Evolutionary conservation across 2,329 filamentous ascomycete species (phyloP), one percentile per base, ranked within the genome.

Genomic region (Clonostachys byssicola): DNA sequence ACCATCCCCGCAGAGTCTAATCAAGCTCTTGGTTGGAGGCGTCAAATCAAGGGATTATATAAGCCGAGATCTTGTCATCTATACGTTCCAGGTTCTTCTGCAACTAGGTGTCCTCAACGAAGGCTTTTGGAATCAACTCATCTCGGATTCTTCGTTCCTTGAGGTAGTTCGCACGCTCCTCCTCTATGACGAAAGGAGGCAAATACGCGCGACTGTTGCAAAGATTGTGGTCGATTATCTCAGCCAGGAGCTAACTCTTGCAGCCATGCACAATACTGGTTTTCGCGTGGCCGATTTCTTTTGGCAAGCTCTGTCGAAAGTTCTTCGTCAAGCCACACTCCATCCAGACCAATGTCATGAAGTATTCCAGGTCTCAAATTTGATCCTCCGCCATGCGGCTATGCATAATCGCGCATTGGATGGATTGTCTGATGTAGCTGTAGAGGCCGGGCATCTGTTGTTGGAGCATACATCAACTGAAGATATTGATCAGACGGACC

Each of bases 381-480:
- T 51, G 23, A 20, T 36, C 2, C 44, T 46, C 6, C 23, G 40
- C 12, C 20, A 46, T 17, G 30, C 18, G 13, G 23, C 43, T 16
- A 40, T 46, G 16, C 13, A 18, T 2, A 30, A 35, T 16, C 6
- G 12, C 23, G 6, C 13, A 45, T 6, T 23, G 35, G 13, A 34
- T 49, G 16, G 33, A 46, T 43, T 39, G 6, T 17, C n/a, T n/a
- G 34, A 13, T 12, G 34, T 49, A 35, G 44, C 47, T 7, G 14
- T 34, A 42, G 3, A 48, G 54, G 17, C 57, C 56, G 47, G 52
- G 52, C 23, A 43, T 42, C 47, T 67, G 33, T 54, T 77, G 12
- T 58, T 75, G 6, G 50, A 55, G 7, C 68, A 75, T 48, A 58
- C 60, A 7, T 68, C 67, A 23, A 65, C 60, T 20, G 73, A 77